A percentile compares a stretch with the other conserved stretches of the same genome.
These are phyloP conservation scores for Juncus inflexus DNA, from an alignment of 176 grass and related monocot genomes.

Conservation along the genomic window DNA sequence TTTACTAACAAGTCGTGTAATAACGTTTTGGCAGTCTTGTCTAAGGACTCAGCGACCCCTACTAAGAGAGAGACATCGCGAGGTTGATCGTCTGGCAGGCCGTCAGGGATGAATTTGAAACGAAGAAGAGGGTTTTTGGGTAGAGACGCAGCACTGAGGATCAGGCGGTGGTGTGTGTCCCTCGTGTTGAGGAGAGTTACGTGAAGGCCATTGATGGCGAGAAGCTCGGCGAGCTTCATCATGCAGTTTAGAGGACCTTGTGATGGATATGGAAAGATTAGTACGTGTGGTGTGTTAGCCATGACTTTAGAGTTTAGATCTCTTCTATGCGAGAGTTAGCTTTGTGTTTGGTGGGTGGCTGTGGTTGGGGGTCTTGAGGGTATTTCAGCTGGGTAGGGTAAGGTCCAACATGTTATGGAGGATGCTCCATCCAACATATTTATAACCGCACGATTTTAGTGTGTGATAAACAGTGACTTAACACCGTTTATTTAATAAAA, in stretches of 20 bases:
- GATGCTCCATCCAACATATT: too few relatives aligned
- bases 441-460: too few relatives aligned
- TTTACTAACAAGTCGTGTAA: conserved; percentile 30
- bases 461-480: too few relatives aligned
- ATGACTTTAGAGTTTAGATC: neutral
- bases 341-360: too few relatives aligned
- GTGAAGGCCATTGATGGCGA: conserved; percentile 36
- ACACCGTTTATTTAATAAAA: too few relatives aligned
- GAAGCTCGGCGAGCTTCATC: conserved; percentile 43
- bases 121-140: conserved; percentile 28
- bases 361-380: too few relatives aligned
- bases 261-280: conserved; percentile 43
- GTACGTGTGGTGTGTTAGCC: conserved; percentile 36
- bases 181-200: conserved; percentile 51
- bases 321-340: too few relatives aligned
- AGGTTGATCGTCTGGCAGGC: conserved; percentile 40
- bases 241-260: conserved; percentile 58
- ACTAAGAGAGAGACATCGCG: conserved; percentile 21
- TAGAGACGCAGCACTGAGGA: neutral
- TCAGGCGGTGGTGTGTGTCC: conserved; percentile 33
- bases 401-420: too few relatives aligned
- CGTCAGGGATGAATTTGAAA: conserved; percentile 45
- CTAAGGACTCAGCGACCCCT: conserved; percentile 12
- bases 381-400: too few relatives aligned
- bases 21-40: neutral